Conservation (phyloP, 169 alveolate species). For the Neospora caninum region DNA sequence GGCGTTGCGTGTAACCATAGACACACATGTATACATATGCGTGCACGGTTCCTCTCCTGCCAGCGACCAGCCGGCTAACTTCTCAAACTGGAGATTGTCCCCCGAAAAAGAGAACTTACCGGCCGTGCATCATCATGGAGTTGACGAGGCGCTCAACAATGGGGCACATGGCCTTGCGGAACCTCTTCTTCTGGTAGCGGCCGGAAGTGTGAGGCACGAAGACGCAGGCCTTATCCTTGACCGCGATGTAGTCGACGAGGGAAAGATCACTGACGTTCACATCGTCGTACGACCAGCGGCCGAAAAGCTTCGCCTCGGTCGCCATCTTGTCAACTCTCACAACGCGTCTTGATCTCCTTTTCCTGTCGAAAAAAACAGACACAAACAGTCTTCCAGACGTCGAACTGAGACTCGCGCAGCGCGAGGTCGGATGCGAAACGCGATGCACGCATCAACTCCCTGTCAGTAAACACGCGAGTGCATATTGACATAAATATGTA, state of each 20-base stretch:
- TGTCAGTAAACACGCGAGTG: too few relatives aligned
- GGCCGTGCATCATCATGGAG: constrained; percentile 83
- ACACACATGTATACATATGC: too few relatives aligned
- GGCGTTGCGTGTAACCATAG: too few relatives aligned
- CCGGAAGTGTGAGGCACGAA: constrained; percentile 99
- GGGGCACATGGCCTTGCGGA: constrained; percentile 99
- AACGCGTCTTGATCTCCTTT: neutral
- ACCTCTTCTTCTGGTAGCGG: constrained; percentile 97
- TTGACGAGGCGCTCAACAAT: constrained; percentile 98
- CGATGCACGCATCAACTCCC: too few relatives aligned
- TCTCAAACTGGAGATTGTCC: too few relatives aligned
- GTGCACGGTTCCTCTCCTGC: too few relatives aligned
- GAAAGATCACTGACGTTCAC: constrained; percentile 95
- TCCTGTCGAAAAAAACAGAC: neutral
- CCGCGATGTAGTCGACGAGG: constrained; percentile 87
- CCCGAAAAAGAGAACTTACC: constrained; percentile 40
- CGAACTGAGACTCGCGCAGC: neutral
- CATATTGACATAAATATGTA: neutral
- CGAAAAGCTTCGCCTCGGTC: constrained; percentile 87
- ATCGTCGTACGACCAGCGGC: constrained; percentile 97
- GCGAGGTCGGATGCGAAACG: neutral
- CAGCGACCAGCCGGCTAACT: too few relatives aligned
- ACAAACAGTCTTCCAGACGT: neutral
- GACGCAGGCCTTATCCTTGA: constrained; percentile 93
- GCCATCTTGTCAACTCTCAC: constrained; percentile 36